A percentile compares a stretch with the other conserved stretches of the same genome.
These are phyloP conservation scores for Notholithocarpus densiflorus DNA, from an alignment of 306 rosid genomes.

Conservation along the genomic window DNA sequence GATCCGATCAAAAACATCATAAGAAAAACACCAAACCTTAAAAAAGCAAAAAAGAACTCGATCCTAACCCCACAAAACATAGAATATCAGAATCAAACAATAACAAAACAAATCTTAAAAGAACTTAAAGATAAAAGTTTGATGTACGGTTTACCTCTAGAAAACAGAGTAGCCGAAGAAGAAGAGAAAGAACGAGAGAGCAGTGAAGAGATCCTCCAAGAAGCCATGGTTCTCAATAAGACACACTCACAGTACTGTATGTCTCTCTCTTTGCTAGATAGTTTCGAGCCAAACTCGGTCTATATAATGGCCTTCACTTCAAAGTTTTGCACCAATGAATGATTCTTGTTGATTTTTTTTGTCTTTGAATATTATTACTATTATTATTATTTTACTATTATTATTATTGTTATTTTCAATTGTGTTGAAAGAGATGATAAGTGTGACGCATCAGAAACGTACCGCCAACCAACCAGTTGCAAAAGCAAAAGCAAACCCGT, in stretches of 20 bases:
- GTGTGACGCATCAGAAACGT: neutral
- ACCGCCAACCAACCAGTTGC: neutral
- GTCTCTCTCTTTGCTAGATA: neutral
- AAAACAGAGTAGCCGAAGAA: conserved; percentile 36
- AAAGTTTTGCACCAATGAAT: too few species aligned
- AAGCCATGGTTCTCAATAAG: conserved; percentile 42
- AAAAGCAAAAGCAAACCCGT: too few species aligned
- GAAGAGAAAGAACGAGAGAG: conserved; percentile 53
- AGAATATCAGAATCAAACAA: neutral
- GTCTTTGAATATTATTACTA: neutral
- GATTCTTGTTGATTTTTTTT: too few species aligned
- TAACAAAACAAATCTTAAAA: too few species aligned
- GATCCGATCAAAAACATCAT: neutral
- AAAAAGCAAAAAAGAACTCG: neutral
- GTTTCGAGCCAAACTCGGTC: too few species aligned
- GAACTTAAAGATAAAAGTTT: neutral
- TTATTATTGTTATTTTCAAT: neutral
- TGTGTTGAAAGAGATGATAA: neutral
- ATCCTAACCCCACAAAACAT: neutral
- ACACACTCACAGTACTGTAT: neutral
- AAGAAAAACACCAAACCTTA: neutral
- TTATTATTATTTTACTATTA: neutral
- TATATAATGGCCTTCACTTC: too few species aligned
- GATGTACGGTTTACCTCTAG: conserved; percentile 36
- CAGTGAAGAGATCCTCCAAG: conserved; percentile 41